Base-by-base conservation (phyloP, 179 eudicot species). In the Gypsophila paniculata region DNA sequence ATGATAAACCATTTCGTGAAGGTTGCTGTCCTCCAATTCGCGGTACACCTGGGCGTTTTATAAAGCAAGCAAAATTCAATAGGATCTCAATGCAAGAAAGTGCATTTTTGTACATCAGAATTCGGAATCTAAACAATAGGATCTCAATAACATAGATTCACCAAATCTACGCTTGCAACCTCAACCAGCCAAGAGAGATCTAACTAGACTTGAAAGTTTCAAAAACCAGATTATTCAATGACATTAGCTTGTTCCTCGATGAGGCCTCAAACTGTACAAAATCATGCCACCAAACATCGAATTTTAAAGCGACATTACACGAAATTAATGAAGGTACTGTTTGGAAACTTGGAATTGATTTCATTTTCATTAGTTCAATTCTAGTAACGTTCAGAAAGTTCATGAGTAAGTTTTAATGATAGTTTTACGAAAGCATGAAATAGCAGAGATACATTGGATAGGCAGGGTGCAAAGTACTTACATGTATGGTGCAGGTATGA, bases 401-500 rank as follows among this genome's bases (percentile, higher is more conserved):
- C 6, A 55, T 39, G 18, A 64, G 36, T 3, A 26, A 53, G 26
- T 21, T 12, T 12, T 34, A 42, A 53, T 8, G 38, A 63, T 3
- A 2, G 19, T 23, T 10, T 54, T 39, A 23, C 36, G 12, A 9
- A 48, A 23, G 42, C 36, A 22, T 19, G 57, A 25, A 44, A 25
- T 13, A 8, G 12, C n/a, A 12, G 73, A 46, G 18, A 44, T 48
- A 54, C 29, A 39, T 34, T 1, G 10, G 64, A 26, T 48, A 65
- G 11, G 42, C 26, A 18, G 19, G 21, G 44, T 18, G 42, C 69
- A 48, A 38, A 60, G 55, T 32, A 83, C 98, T 89, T 85, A 95
- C 99, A 82, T 95, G 88, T 74, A 93, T 89, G 77, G 77, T 81
- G 78, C 98, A 95, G 63, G 98, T 95, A 65, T 95, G 99, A 75